Percentiles rank a stretch among this genome's conserved stretches.
Evolutionary conservation across 2,329 filamentous ascomycete species (phyloP).

Genomic region (Lecanicillium sp.): DNA sequence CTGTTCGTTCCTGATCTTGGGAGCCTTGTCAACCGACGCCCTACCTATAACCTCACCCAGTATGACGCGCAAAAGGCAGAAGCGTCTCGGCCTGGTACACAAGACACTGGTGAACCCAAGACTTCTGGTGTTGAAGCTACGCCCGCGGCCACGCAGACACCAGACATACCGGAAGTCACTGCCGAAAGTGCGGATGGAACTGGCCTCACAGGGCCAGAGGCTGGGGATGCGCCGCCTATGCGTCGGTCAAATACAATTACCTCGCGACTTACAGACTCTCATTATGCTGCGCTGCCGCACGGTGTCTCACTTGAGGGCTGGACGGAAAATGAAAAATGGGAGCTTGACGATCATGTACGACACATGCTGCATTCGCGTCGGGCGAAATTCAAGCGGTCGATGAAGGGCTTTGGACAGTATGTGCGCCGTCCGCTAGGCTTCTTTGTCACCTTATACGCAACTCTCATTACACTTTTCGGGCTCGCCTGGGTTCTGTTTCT

Average conservation of each 20-base stretch:
- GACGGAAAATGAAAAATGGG: constrained; percentile 63
- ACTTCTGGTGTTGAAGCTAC: constrained; percentile 6
- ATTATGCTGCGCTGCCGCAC: constrained; percentile 73
- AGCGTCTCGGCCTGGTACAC: constrained; percentile 6
- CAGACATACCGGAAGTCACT: constrained; percentile 8
- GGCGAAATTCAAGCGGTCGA: constrained; percentile 67
- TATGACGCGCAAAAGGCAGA: constrained; percentile 15
- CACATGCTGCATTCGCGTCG: constrained; percentile 80
- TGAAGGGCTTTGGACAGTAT: constrained; percentile 78
- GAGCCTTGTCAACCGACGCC: constrained; percentile 63
- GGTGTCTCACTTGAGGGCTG: constrained; percentile 65
- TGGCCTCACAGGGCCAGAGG: no score
- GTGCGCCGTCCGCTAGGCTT: constrained; percentile 69
- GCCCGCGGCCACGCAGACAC: constrained; percentile 14
- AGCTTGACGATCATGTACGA: constrained; percentile 77
- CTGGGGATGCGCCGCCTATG: constrained; percentile 16
- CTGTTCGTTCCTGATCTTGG: constrained; percentile 81
- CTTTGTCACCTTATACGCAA: constrained; percentile 75
- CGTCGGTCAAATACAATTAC: constrained; percentile 51
- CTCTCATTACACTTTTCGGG: constrained; percentile 75
- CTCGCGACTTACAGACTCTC: constrained; percentile 58
- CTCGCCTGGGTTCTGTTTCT: constrained; percentile 86
- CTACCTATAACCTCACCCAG: constrained; percentile 66
- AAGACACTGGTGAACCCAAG: neutral
- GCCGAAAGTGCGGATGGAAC: constrained; percentile 11